phyloP scores from a whole-genome alignment of 306 rosid species.

The Adenanthera pavonina region DNA sequence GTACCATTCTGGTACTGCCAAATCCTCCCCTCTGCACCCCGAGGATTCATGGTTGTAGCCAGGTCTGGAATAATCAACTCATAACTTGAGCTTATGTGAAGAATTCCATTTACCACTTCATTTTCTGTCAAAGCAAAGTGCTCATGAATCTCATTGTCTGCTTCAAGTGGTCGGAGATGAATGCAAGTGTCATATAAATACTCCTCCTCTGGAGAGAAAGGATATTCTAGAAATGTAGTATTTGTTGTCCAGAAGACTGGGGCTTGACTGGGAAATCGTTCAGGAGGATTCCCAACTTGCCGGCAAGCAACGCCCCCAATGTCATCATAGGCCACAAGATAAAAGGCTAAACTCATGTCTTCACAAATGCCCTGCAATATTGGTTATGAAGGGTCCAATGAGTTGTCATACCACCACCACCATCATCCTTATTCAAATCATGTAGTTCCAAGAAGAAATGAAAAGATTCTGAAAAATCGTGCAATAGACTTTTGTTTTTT shows the following conservation, averaged over 20 bases:
- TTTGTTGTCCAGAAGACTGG: conserved; percentile 78
- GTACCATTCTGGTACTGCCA: conserved; percentile 85
- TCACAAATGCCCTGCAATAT: conserved; percentile 83
- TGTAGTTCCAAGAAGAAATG: conserved; percentile 17
- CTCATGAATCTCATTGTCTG: conserved; percentile 48
- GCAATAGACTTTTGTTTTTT: neutral
- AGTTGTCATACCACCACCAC: conserved; percentile 35
- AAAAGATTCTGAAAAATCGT: conserved; percentile 7
- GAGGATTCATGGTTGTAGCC: conserved; percentile 57
- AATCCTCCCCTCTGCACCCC: conserved; percentile 79
- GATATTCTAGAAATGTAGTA: conserved; percentile 63
- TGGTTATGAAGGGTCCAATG: conserved; percentile 35
- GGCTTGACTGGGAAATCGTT: conserved; percentile 44
- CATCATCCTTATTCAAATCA: conserved; percentile 43
- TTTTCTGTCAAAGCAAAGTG: conserved; percentile 45
- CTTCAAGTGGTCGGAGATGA: conserved; percentile 66
- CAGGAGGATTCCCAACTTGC: conserved; percentile 66
- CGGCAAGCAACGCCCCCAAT: conserved; percentile 89
- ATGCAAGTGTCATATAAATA: conserved; percentile 63
- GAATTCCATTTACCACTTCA: conserved; percentile 62
- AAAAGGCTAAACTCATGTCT: conserved; percentile 78
- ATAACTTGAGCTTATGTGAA: conserved; percentile 71
- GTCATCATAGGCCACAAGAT: conserved; percentile 84
- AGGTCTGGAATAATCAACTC: conserved; percentile 70
- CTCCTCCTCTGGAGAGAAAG: conserved; percentile 75